Evolutionary conservation across 495 filamentous ascomycete genomes (phyloP).

Genomic region (Tirmania nivea): DNA sequence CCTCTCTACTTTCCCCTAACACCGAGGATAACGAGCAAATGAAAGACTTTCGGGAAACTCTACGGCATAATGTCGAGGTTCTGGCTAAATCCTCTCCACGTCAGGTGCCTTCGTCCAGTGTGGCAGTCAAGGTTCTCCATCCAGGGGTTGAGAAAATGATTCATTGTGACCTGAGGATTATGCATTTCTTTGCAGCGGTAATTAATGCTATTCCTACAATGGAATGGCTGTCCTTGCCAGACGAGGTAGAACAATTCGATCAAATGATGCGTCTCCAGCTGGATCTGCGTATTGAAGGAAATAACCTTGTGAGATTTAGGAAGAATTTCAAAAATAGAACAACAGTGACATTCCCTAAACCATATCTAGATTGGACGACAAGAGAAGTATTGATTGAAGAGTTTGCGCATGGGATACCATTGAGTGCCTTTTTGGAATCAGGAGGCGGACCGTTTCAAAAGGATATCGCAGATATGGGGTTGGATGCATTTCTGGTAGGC

Average conservation of each 20-base stretch:
- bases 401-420: slow-evolving; percentile 80
- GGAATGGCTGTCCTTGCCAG: slow-evolving; percentile 90
- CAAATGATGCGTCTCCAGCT: slow-evolving; percentile 97
- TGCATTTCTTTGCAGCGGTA: slow-evolving; percentile 71
- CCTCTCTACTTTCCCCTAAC: slow-evolving; percentile 39
- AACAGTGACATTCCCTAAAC: slow-evolving; percentile 90
- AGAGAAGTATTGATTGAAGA: slow-evolving; percentile 87
- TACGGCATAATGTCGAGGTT: slow-evolving; percentile 62
- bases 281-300: slow-evolving; percentile 82
- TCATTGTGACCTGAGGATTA: slow-evolving; percentile 72
- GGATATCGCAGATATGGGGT: slow-evolving; percentile 85
- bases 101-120: slow-evolving; percentile 68
- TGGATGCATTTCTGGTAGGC: slow-evolving; percentile 66
- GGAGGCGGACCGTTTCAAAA: slow-evolving; percentile 83
- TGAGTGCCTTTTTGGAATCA: slow-evolving; percentile 70
- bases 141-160: slow-evolving; percentile 78
- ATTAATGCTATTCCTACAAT: slow-evolving; percentile 84
- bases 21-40: slow-evolving; percentile 20
- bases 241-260: slow-evolving; percentile 83
- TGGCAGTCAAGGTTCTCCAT: slow-evolving; percentile 92
- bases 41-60: slow-evolving; percentile 38
- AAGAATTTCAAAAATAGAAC: slow-evolving; percentile 72
- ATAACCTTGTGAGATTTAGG: slow-evolving; percentile 75
- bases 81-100: slow-evolving; percentile 60
- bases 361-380: slow-evolving; percentile 76